A percentile compares a stretch with the other conserved stretches of the same genome.
Evolutionary conservation across 2,329 filamentous ascomycete species (phyloP).

Genomic region (Xylariales sp.): DNA sequence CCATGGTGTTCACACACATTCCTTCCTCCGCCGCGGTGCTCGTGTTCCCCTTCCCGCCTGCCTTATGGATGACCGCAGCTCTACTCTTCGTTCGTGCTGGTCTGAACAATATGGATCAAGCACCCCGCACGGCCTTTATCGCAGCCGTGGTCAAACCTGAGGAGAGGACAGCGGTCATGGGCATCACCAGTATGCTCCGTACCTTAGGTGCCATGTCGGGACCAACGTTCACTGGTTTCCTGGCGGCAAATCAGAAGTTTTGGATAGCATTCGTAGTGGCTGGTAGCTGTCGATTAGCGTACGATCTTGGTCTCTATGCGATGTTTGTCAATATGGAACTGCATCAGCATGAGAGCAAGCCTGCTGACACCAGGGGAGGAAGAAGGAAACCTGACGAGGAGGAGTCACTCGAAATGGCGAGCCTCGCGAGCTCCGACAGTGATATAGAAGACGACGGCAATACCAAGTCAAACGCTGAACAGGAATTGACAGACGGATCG

Average conservation of each 20-base stretch:
- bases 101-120: constrained; percentile 67
- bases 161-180: constrained; percentile 67
- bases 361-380: not conserved
- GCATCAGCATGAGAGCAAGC: constrained; percentile 35
- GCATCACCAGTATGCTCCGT: constrained; percentile 57
- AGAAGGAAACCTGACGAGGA: constrained; percentile 6
- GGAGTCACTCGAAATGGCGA: constrained; percentile 1
- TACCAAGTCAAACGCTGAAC: not conserved
- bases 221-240: constrained; percentile 49
- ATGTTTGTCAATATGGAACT: constrained; percentile 56
- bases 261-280: constrained; percentile 60
- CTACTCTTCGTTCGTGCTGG: constrained; percentile 56
- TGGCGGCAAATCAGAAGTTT: constrained; percentile 49
- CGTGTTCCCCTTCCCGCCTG: constrained; percentile 51
- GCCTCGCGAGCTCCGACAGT: not conserved
- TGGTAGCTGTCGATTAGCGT: constrained; percentile 47
- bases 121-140: constrained; percentile 61
- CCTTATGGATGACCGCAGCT: constrained; percentile 45
- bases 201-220: constrained; percentile 54
- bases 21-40: constrained; percentile 59
- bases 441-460: not conserved
- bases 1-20: constrained; percentile 59
- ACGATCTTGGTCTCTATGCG: constrained; percentile 54
- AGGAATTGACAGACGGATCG: not conserved
- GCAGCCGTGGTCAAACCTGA: constrained; percentile 60